Percentiles rank a stretch among this genome's conserved stretches.
phyloP scores from a whole-genome alignment of 1,284 basidiomycete genomes.

The Cryptococcus depauperatus region DNA sequence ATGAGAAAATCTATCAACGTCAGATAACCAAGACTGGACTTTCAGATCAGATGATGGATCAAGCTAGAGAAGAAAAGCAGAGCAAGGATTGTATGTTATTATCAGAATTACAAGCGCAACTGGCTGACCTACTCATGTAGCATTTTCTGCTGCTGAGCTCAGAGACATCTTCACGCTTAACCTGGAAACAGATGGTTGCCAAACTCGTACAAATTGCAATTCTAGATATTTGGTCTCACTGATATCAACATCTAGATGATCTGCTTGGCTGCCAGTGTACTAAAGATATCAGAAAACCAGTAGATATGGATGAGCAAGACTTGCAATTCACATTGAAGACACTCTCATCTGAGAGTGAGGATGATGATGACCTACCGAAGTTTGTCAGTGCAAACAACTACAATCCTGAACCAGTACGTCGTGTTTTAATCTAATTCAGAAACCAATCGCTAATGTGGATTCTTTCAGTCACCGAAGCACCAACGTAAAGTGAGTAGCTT shows the following conservation, averaged over 20 bases:
- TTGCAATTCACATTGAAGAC: conserved; percentile 3
- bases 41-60: conserved; percentile 50
- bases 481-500: conserved; percentile 52
- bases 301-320: no score
- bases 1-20: conserved; percentile 52
- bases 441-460: conserved; percentile 2
- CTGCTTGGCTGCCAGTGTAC: conserved; percentile 65
- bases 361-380: conserved; percentile 46
- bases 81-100: conserved; percentile 63
- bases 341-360: conserved; percentile 26
- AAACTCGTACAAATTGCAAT: conserved; percentile 55
- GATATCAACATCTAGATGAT: conserved; percentile 42
- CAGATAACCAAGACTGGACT: conserved; percentile 94
- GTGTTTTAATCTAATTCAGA: background rate
- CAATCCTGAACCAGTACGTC: conserved; percentile 36
- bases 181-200: conserved; percentile 63
- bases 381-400: conserved; percentile 66
- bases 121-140: conserved; percentile 31
- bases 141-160: conserved; percentile 84
- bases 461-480: conserved; percentile 30
- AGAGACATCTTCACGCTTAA: conserved; percentile 86
- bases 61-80: conserved; percentile 17
- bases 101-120: conserved; percentile 15
- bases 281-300: no score
- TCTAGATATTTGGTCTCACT: background rate